Evolutionary conservation across 371 early-diverging fungal genomes (phyloP).

Genomic region (Apophysomyces variabilis): DNA sequence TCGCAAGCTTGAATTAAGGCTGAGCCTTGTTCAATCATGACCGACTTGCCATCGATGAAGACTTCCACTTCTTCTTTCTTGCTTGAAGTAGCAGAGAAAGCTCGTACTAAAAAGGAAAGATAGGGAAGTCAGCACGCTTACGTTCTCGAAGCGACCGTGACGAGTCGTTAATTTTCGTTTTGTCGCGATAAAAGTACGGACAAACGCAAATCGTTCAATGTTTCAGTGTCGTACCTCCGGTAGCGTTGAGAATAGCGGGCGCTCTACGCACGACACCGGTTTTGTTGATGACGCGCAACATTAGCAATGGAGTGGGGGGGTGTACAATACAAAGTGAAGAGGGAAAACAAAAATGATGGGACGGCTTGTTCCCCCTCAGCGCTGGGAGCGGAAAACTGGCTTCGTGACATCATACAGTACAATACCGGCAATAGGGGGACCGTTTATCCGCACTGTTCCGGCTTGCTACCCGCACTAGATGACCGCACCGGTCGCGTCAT

Average conservation of each 20-base stretch:
- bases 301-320: slow-evolving; percentile 28
- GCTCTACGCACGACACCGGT: slow-evolving; percentile 51
- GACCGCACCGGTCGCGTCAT: too few relatives aligned
- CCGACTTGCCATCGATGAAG: slow-evolving; percentile 91
- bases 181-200: neutral
- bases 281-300: slow-evolving; percentile 60
- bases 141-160: neutral
- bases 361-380: neutral
- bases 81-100: slow-evolving; percentile 58
- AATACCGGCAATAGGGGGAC: too few relatives aligned
- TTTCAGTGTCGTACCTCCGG: slow-evolving; percentile 35
- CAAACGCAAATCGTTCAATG: slow-evolving; percentile 3
- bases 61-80: slow-evolving; percentile 76
- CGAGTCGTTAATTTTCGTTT: neutral
- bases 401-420: too few relatives aligned
- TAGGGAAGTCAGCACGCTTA: neutral
- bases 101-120: slow-evolving; percentile 43
- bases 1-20: slow-evolving; percentile 98
- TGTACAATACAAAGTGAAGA: slow-evolving; percentile 25
- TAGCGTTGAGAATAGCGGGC: slow-evolving; percentile 46
- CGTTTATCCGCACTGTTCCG: too few relatives aligned
- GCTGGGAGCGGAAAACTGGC: neutral
- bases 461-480: too few relatives aligned
- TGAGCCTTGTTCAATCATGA: slow-evolving; percentile 90
- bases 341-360: slow-evolving; percentile 21